Evolutionary conservation across 225 moss, liverwort and hornwort species (phyloP).

Genomic region (Pseudoscleropodium purum): DNA sequence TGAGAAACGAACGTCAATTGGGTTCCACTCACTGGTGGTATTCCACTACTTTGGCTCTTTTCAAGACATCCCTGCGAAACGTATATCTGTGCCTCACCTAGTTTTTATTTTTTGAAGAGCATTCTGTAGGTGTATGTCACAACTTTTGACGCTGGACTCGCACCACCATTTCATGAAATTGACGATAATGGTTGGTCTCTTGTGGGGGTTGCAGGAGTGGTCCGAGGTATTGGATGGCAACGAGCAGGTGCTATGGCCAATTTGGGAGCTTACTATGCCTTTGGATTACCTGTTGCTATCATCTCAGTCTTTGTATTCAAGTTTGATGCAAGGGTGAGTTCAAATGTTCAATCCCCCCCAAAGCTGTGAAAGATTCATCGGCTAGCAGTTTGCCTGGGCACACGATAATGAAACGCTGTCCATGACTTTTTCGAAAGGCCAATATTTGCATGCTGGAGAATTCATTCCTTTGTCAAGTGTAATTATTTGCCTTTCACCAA

Average conservation of each 20-base stretch:
- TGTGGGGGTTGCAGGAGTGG: constrained; percentile 19
- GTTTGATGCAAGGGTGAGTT: constrained; percentile 8
- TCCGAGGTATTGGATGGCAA: constrained; percentile 45
- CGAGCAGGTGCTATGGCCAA: constrained; percentile 28
- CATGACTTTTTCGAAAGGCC: neutral
- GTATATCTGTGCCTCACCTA: neutral
- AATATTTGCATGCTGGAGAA: neutral
- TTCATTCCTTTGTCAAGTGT: neutral
- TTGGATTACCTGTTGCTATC: constrained; percentile 27
- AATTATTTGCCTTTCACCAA: neutral
- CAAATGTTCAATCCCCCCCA: too few species aligned
- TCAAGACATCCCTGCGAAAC: fast-evolving
- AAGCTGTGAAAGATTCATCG: neutral
- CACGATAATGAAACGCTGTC: neutral
- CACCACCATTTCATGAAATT: neutral
- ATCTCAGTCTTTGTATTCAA: constrained; percentile 15
- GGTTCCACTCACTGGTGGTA: neutral
- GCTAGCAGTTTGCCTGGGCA: neutral
- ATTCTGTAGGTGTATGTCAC: too few species aligned
- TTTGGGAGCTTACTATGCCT: constrained; percentile 30
- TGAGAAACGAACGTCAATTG: neutral
- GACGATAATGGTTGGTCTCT: neutral
- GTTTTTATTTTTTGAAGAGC: neutral
- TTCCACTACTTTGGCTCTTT: neutral
- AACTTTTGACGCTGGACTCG: neutral